Conservation (phyloP, 2,329 filamentous ascomycete species). For the Sphaerulina musiva region DNA sequence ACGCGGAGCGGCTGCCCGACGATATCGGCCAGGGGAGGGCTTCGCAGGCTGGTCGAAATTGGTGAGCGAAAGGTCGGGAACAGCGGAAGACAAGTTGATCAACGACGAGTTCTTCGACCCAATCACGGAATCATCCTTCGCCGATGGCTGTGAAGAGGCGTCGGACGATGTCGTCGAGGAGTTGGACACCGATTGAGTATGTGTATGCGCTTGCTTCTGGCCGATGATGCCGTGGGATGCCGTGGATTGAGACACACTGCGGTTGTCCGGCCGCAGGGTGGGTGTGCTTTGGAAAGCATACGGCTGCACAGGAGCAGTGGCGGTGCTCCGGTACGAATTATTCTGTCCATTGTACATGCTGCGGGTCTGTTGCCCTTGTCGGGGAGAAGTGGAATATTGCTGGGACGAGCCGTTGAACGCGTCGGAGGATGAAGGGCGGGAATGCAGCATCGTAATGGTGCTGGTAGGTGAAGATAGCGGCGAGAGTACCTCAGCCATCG, state of each 20-base stretch:
- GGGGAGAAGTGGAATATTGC: constrained; percentile 34
- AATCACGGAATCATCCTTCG: constrained; percentile 34
- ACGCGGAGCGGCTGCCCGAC: constrained; percentile 55
- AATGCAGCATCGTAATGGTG: constrained; percentile 47
- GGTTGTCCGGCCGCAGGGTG: constrained; percentile 51
- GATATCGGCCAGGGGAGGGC: constrained; percentile 74
- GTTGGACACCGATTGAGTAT: constrained; percentile 33
- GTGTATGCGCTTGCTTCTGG: constrained; percentile 35
- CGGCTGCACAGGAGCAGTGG: constrained; percentile 43
- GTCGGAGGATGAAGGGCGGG: constrained; percentile 41
- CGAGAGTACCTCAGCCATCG: constrained; percentile 43
- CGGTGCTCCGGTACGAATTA: constrained; percentile 38
- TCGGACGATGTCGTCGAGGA: constrained; percentile 48
- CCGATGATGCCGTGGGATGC: constrained; percentile 19
- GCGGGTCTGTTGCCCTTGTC: constrained; percentile 39
- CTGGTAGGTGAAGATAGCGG: constrained; percentile 42
- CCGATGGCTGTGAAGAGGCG: constrained; percentile 33
- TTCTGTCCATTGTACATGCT: constrained; percentile 40
- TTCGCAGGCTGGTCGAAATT: constrained; percentile 54
- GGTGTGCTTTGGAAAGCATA: constrained; percentile 49
- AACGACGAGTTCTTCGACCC: constrained; percentile 31
- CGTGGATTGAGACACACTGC: constrained; percentile 51
- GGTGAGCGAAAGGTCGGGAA: constrained; percentile 51
- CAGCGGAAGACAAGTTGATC: constrained; percentile 46
- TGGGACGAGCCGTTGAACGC: constrained; percentile 39